Evolutionary conservation across 805 yeast genomes (phyloP), one percentile per base, ranked within the genome.

Genomic region (Yamadazyma takamatsuzukensis): DNA sequence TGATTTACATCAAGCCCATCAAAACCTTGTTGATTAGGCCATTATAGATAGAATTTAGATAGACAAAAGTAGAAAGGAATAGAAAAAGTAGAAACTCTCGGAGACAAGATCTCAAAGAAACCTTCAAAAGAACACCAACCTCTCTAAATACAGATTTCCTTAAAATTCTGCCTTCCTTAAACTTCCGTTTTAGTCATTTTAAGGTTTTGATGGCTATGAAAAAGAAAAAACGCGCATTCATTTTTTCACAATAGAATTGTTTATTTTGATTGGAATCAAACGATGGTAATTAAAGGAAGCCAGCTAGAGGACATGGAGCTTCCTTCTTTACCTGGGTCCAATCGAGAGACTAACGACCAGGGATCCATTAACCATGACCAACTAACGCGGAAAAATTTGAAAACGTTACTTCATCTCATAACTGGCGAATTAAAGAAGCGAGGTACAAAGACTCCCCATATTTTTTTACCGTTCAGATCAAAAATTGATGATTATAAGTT

Each of bases 401-500:
- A 80, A 50, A 76, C 75, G 18, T 65, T 82, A 17, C 71, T 87
- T 23, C 93, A 83, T 54, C 48, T 69, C 16, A 74, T 86, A 27
- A 85, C 96, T 0, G 73, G 74, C 4, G 88, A 83, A 39, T 56
- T 88, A 41, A 87, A 87, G 51, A 62, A 63, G 7, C 69, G 78
- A 36, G 93, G 89, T 17, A 62, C 83, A 2, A 76, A 79, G 46
- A 74, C 85, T 0, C 94, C 94, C 5, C 79, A 79, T 34, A 54
- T 88, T 1, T 67, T 87, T 44, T 66, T 88, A 22, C 93, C 96
- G 0, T 85, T 81, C 59, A 60, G 95, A 33, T 82, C 89, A 1
- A 76, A 77, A 39, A 73, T 76, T 34, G 73, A 75, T 31, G 87
- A 82, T 48, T 59, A 64, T 25, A 77, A 74, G 29, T 63, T 87